Base-by-base conservation (phyloP, 1,139 yeast genomes). In the Taphrina deformans region DNA sequence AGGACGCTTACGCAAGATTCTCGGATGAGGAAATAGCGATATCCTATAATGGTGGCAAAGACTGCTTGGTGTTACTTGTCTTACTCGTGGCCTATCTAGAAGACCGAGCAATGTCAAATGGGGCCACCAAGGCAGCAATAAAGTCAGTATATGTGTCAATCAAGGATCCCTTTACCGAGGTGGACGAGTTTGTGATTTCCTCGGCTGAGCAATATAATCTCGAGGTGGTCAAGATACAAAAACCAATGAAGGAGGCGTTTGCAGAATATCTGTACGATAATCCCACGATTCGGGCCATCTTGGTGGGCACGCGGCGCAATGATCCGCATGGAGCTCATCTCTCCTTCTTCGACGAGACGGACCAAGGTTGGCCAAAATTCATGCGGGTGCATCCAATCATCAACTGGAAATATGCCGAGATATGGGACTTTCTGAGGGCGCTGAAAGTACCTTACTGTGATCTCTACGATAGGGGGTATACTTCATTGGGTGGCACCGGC, bases 41-140 rank as follows among this genome's bases (percentile, higher is more conserved):
- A 6, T 87, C 95, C 3, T 90, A 87, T 75, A 90, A 90, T 72
- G 97, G 97, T 5, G 97, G 97, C 1, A 90, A 90, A 72, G 97
- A 90, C 75, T 90, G 97, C 71, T 79, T 89, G 38, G 96, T 89
- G 52, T 86, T 89, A 89, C 79, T 90, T 55, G 78, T 88, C 14
- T 73, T 90, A 1, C 81, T 86, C 45, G 76, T 88, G 21, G 68
- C 61, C 31, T 18, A 41, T 24, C 52, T 67, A 41, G 4, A 77
- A 87, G 3, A 81, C 83, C 71, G 75, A 75, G 27, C 67, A 66
- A 21, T 27, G 59, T 67, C 69, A 69, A 7, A 27, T 67, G 6
- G 62, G 56, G 16, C 66, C 70, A 31, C 55, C 21, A 59, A 41
- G 44, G 65, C 65, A 51, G 65, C 65, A 51, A 75, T 80, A 55